Evolutionary conservation across 441 rosid genomes (phyloP).

Genomic region (Macaranga tanarius): DNA sequence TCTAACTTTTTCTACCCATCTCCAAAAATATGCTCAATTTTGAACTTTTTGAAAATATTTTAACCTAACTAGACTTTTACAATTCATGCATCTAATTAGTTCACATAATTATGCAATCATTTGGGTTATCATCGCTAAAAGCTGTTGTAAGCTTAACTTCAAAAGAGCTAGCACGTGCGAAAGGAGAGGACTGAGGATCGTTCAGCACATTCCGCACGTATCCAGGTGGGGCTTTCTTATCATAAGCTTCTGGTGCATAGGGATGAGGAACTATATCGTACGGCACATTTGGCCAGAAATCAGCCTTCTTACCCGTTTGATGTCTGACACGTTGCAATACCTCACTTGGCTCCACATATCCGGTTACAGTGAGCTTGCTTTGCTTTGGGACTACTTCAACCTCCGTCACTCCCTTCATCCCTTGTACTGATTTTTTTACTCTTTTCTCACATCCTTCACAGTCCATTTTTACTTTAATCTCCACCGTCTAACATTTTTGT

Average conservation of each 20-base stretch:
- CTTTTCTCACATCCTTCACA: constrained; percentile 88
- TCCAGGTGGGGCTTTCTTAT: constrained; percentile 79
- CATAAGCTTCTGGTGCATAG: constrained; percentile 74
- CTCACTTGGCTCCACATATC: constrained; percentile 66
- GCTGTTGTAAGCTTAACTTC: constrained; percentile 84
- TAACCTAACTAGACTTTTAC: no score
- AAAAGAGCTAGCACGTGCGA: constrained; percentile 85
- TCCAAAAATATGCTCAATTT: no score
- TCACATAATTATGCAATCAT: constrained; percentile 66
- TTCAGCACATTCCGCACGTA: constrained; percentile 56
- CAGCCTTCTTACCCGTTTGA: constrained; percentile 82
- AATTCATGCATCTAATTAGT: no score
- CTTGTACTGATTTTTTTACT: constrained; percentile 66
- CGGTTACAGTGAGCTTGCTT: constrained; percentile 72
- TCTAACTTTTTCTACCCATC: no score
- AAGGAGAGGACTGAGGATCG: constrained; percentile 50
- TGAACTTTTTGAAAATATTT: no score
- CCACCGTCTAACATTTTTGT: constrained; percentile 57
- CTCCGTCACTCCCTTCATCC: constrained; percentile 71
- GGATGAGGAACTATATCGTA: constrained; percentile 77
- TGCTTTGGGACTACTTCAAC: constrained; percentile 67
- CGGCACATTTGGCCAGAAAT: constrained; percentile 84
- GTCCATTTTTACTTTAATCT: constrained; percentile 78
- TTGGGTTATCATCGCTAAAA: constrained; percentile 81
- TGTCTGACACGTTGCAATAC: constrained; percentile 66